phyloP scores from a whole-genome alignment of 441 rosid species.

The Mallotus repandus region DNA sequence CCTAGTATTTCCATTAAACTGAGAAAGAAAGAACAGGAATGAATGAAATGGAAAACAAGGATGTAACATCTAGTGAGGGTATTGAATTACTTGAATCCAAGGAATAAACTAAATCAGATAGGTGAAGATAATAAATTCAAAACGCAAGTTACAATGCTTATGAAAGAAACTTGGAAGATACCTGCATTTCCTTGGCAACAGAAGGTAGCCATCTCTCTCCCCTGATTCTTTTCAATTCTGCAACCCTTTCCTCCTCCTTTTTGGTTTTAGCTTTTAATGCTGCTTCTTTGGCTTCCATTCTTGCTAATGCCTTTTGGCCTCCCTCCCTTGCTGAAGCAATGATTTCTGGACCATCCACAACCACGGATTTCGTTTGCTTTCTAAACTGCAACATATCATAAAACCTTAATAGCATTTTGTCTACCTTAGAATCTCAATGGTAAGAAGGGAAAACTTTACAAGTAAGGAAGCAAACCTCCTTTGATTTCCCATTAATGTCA shows the following conservation, averaged over 20 bases:
- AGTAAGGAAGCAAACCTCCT: slow-evolving; percentile 49
- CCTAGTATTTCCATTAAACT: slow-evolving; percentile 19
- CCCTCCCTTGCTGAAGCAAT: slow-evolving; percentile 54
- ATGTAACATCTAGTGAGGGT: neutral
- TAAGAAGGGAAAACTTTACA: neutral
- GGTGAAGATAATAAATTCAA: neutral
- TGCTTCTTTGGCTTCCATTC: slow-evolving; percentile 65
- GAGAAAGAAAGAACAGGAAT: neutral
- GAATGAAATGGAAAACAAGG: neutral
- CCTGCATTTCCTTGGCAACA: slow-evolving; percentile 56
- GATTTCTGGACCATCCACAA: slow-evolving; percentile 66
- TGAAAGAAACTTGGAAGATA: neutral
- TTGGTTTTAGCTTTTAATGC: slow-evolving; percentile 69
- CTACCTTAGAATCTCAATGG: slow-evolving; percentile 5
- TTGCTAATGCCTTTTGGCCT: slow-evolving; percentile 50
- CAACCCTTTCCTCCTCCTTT: slow-evolving; percentile 74
- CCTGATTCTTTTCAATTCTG: slow-evolving; percentile 59
- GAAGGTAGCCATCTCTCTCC: slow-evolving; percentile 91
- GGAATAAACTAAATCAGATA: neutral
- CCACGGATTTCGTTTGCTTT: slow-evolving; percentile 43
- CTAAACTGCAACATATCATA: slow-evolving; percentile 50
- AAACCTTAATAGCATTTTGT: neutral
- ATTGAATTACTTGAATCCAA: neutral
- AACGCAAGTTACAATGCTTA: neutral
- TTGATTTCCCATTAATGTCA: slow-evolving; percentile 51